Evolutionary conservation across 345 rosid genomes (phyloP).

Genomic region (Lepidium aucheri): DNA sequence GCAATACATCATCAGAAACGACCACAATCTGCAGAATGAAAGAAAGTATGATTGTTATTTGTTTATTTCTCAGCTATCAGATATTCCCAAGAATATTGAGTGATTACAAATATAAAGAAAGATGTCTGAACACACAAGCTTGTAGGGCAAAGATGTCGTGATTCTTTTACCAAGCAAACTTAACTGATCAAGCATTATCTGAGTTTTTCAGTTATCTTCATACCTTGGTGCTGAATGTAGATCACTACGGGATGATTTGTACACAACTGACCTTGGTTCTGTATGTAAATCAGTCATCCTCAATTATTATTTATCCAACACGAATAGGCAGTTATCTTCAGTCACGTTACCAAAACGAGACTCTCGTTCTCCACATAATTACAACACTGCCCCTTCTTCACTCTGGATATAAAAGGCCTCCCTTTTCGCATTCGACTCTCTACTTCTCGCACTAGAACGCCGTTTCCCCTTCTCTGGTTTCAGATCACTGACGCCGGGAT

Average conservation of each 20-base stretch:
- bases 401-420: not conserved
- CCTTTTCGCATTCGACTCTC: not conserved
- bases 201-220: too few relatives aligned
- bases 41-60: not conserved
- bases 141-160: conserved; percentile 64
- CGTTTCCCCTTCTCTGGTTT: not conserved
- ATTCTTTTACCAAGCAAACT: conserved; percentile 83
- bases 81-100: not conserved
- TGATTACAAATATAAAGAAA: conserved; percentile 1
- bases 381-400: conserved; percentile 14
- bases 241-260: too few relatives aligned
- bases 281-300: too few relatives aligned
- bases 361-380: conserved; percentile 6
- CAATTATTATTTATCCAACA: too few relatives aligned
- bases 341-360: too few relatives aligned
- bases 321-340: too few relatives aligned
- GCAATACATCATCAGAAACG: conserved; percentile 92
- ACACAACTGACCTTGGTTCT: too few relatives aligned
- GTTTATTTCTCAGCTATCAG: not conserved
- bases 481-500: conserved; percentile 1
- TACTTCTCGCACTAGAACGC: not conserved
- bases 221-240: too few relatives aligned
- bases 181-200: conserved; percentile 92
- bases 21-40: conserved; percentile 55
- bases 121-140: conserved; percentile 56